phyloP scores from a whole-genome alignment of 345 rosid species.

The Limnanthes douglasii region DNA sequence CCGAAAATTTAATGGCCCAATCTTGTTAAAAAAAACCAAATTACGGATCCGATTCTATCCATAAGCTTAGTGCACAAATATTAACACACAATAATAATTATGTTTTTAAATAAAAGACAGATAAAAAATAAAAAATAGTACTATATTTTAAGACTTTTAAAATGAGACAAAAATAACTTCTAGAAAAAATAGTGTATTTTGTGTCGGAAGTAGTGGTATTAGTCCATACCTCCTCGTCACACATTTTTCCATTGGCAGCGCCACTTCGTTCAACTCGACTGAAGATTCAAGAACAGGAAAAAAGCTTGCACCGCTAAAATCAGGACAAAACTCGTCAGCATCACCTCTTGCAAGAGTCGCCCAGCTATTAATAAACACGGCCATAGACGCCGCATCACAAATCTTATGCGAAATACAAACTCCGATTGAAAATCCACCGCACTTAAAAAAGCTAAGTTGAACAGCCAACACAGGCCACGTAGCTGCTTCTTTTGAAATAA shows the following conservation, averaged over 20 bases:
- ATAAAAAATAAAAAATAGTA: too few species aligned
- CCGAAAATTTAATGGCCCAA: too few species aligned
- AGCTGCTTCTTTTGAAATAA: not conserved
- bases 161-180: too few species aligned
- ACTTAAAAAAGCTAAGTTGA: not conserved
- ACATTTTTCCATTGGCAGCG: not conserved
- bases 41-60: too few species aligned
- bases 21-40: too few species aligned
- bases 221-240: not conserved
- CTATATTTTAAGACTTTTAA: too few species aligned
- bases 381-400: slow-evolving; percentile 18
- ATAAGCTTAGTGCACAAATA: too few species aligned
- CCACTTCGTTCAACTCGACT: not conserved
- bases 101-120: too few species aligned
- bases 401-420: slow-evolving; percentile 20
- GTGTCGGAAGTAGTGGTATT: too few species aligned
- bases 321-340: not conserved
- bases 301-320: not conserved
- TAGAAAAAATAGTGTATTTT: too few species aligned
- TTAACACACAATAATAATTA: too few species aligned
- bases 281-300: not conserved
- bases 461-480: not conserved
- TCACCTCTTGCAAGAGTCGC: slow-evolving; percentile 1
- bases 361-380: slow-evolving; percentile 9
- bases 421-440: not conserved